These are phyloP conservation scores for Stentor coeruleus DNA, from an alignment of 73 alveolate genomes.

Conservation along the genomic window DNA sequence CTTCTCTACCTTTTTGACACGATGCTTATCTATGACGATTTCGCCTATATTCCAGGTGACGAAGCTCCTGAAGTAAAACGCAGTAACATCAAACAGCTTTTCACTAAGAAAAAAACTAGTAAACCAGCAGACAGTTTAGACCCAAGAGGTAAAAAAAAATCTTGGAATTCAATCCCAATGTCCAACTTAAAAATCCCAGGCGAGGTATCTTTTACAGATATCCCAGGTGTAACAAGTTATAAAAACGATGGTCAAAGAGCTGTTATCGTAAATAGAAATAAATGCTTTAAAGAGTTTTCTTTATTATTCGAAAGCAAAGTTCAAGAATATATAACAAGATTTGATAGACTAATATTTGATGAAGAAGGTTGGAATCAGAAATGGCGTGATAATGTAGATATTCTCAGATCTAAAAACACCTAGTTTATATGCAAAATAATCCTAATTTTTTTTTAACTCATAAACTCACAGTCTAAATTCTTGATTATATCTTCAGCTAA, in stretches of 20 bases:
- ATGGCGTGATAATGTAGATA: neutral
- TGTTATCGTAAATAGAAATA: neutral
- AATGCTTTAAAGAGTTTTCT: neutral
- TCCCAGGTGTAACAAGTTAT: conserved; percentile 1
- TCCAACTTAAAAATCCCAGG: neutral
- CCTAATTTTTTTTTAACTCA: too few relatives aligned
- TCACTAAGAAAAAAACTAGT: conserved; percentile 9
- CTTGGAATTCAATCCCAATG: neutral
- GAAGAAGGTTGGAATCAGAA: conserved; percentile 4
- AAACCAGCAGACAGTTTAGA: conserved; percentile 5
- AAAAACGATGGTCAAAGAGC: neutral
- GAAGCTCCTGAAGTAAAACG: conserved; percentile 61
- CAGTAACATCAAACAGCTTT: conserved; percentile 36
- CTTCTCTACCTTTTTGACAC: conserved; percentile 39
- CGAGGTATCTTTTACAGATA: neutral
- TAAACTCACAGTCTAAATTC: too few relatives aligned
- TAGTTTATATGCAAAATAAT: too few relatives aligned
- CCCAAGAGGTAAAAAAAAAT: conserved; percentile 17
- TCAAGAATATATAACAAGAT: neutral
- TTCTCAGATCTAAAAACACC: neutral
- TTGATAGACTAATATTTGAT: neutral
- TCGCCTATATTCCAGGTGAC: conserved; percentile 61
- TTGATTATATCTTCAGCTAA: neutral
- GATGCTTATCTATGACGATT: conserved; percentile 46
- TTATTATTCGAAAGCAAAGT: neutral